phyloP scores from a whole-genome alignment of 768 basidiomycete species.

The Boletus tylopilopsis region DNA sequence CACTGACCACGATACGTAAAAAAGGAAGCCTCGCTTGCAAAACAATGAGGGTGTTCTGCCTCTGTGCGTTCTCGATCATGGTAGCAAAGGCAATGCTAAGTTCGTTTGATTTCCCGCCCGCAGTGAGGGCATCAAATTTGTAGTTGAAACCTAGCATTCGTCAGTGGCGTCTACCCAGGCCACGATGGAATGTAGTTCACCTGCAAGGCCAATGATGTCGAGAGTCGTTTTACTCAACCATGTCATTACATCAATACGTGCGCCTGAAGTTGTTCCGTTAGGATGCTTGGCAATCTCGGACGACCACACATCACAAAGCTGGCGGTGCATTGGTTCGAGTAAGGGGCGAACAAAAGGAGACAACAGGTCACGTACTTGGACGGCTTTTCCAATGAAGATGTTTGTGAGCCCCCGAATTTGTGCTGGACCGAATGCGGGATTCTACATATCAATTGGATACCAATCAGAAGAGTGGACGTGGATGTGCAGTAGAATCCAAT shows the following conservation, averaged over 20 bases:
- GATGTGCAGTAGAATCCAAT: background rate
- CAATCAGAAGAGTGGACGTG: background rate
- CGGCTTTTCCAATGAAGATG: conserved; percentile 54
- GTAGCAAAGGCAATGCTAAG: conserved; percentile 31
- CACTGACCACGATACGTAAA: conserved; percentile 41
- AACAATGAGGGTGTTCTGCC: conserved; percentile 21
- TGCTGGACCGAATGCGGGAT: conserved; percentile 61
- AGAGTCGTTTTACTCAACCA: conserved; percentile 35
- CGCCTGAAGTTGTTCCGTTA: conserved; percentile 5
- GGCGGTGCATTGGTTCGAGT: no score
- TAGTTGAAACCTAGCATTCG: conserved; percentile 33
- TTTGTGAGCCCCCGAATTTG: conserved; percentile 57
- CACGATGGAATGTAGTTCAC: conserved; percentile 7
- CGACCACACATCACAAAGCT: conserved; percentile 46
- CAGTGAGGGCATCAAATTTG: conserved; percentile 30
- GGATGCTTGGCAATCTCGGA: conserved; percentile 29
- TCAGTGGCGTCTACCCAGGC: no score
- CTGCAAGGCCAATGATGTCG: conserved; percentile 41
- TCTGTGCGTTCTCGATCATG: conserved; percentile 11
- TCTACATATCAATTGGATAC: conserved; percentile 33
- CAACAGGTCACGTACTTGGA: no score
- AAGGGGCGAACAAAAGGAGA: no score
- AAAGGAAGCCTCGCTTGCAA: conserved; percentile 35
- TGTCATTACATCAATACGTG: conserved; percentile 27
- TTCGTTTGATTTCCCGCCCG: conserved; percentile 26